Evolutionary conservation across 768 basidiomycete genomes (phyloP).

Genomic region (Amanita subjunquillea): DNA sequence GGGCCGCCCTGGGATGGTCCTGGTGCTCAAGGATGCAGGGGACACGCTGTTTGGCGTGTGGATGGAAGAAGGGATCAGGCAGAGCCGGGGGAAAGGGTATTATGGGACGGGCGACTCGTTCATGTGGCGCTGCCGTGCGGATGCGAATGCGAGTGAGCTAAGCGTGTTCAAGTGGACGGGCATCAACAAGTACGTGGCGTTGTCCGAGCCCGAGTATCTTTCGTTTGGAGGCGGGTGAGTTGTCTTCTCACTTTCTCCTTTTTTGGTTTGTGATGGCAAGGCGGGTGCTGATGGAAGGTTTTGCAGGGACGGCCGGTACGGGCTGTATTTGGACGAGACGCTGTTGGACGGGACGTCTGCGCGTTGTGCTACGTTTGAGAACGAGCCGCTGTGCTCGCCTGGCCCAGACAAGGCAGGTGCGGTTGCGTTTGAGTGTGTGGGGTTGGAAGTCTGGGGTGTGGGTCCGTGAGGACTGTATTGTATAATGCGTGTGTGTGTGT

Average conservation of each 20-base stretch:
- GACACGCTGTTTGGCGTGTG: slow-evolving; percentile 74
- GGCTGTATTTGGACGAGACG: slow-evolving; percentile 76
- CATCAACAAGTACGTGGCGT: slow-evolving; percentile 79
- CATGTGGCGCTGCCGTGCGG: slow-evolving; percentile 55
- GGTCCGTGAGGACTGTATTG: slow-evolving; percentile 21
- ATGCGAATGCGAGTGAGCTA: slow-evolving; percentile 18
- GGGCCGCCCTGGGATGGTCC: slow-evolving; percentile 18
- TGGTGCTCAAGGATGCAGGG: slow-evolving; percentile 56
- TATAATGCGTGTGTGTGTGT: no score
- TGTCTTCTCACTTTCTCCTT: background rate
- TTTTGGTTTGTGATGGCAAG: background rate
- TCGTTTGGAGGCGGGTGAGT: slow-evolving; percentile 91
- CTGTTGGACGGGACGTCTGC: slow-evolving; percentile 81
- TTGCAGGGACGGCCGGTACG: slow-evolving; percentile 77
- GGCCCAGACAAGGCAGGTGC: slow-evolving; percentile 34
- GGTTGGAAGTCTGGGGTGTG: slow-evolving; percentile 85
- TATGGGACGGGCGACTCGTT: slow-evolving; percentile 91
- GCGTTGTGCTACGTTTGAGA: slow-evolving; percentile 77
- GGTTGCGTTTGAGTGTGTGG: slow-evolving; percentile 81
- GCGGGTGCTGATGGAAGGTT: background rate
- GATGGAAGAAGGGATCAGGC: slow-evolving; percentile 61
- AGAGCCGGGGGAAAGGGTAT: slow-evolving; percentile 54
- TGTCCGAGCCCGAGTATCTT: slow-evolving; percentile 72
- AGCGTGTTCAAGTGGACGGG: slow-evolving; percentile 79
- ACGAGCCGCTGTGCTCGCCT: slow-evolving; percentile 67